Base-by-base conservation (phyloP, 495 filamentous ascomycete genomes). In the Xylaria grammica region DNA sequence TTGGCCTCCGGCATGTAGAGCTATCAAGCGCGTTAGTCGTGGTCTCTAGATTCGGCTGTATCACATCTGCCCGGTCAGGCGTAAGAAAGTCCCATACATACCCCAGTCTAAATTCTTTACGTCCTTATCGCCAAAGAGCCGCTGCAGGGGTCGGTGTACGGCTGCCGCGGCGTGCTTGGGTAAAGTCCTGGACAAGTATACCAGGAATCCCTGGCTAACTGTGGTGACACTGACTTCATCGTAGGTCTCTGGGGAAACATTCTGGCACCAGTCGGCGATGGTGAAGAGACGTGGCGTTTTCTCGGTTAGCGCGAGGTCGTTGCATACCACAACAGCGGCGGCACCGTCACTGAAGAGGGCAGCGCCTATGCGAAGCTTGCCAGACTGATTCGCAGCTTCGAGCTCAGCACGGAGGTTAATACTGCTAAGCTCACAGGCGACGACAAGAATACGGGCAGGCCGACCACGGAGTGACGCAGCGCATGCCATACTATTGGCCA, bases 281-380 rank as follows among this genome's bases (percentile, higher is more conserved):
- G 45, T 50, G 30, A 60, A 63, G n/a, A 49, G 44, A n/a, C 50
- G 53, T 30, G 58, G 61, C 40, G 42, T 67, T 38, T 50, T 53
- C 49, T 42, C 50, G 29, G 49, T 64, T 26, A 61, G 46, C 13
- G 58, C 58, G 22, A 61, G 30, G 22, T 72, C 68, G 55, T 84
- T 84, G 59, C 79, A 79, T 15, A 84, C 61, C 2, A 84, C 67
- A 51, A 80, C 66, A 4, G 81, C 79, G 10, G 81, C 77, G 0
- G 81, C 81, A 26, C 73, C 78, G 64, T 83, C 81, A 34, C 70
- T 69, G 61, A 84, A 84, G 0, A 84, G 72, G 38, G 80, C 76
- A 9, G 62, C 72, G 6, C 67, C 81, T 57, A 84, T 79, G 3
- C 74, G 60, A 13, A 75, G 65, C 17, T 65, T 53, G 30, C 74